Percentiles rank a stretch among this genome's conserved stretches.
These are phyloP conservation scores for Annona squamosa DNA, from an alignment of 164 flowering plant genomes.

Conservation along the genomic window DNA sequence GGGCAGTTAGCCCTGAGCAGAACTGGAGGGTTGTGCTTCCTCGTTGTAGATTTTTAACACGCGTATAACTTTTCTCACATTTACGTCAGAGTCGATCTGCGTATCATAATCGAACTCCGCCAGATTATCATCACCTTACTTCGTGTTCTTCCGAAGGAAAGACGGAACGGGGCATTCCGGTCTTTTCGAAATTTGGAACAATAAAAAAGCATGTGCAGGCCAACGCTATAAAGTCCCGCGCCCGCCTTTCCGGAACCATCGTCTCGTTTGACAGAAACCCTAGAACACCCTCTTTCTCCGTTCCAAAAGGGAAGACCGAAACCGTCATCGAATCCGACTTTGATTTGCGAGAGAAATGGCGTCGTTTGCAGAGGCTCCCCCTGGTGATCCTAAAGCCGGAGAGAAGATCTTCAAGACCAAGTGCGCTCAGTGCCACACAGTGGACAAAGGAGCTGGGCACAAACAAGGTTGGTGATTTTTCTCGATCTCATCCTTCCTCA, in stretches of 20 bases:
- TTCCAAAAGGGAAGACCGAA: neutral
- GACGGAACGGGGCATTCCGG: neutral
- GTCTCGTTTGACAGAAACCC: neutral
- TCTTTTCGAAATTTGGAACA: neutral
- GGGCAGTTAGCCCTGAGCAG: too few relatives aligned
- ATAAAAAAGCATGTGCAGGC: neutral
- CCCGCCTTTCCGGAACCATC: neutral
- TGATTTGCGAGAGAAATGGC: conserved; percentile 40
- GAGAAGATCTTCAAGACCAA: conserved; percentile 84
- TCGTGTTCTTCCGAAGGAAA: neutral
- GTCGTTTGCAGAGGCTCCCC: conserved; percentile 63
- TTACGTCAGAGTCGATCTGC: neutral
- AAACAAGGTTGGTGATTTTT: conserved; percentile 35
- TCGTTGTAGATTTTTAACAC: too few relatives aligned
- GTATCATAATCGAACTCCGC: neutral
- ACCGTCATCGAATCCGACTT: neutral
- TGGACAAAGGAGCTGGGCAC: conserved; percentile 53
- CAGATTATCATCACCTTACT: neutral
- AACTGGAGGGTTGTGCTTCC: too few relatives aligned
- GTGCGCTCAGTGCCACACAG: conserved; percentile 74
- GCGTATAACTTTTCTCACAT: too few relatives aligned
- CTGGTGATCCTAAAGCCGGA: conserved; percentile 52
- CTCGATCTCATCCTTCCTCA: neutral
- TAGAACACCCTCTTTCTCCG: neutral
- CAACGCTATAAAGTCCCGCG: neutral